Percentiles rank a stretch among this genome's conserved stretches.
Conservation (phyloP, 257 asterid species). For the Lantana camara region DNA sequence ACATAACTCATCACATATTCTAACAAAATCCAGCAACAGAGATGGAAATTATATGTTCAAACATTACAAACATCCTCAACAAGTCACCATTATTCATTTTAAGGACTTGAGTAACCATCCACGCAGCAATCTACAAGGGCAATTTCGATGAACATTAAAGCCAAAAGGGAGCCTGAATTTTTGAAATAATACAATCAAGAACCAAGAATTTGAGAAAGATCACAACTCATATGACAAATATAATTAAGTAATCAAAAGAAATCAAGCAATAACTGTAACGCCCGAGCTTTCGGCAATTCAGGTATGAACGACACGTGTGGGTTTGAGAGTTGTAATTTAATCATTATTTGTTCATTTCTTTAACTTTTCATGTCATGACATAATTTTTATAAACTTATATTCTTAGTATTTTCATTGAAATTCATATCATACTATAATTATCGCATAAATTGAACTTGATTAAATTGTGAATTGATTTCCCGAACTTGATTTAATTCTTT, state of each 20-base stretch:
- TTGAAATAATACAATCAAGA: background rate
- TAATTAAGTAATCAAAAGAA: background rate
- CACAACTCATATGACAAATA: background rate
- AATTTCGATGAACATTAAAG: background rate
- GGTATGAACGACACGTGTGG: too few relatives aligned
- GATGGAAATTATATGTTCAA: background rate
- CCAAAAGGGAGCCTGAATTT: constrained; percentile 4
- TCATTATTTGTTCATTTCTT: too few relatives aligned
- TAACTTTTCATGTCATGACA: too few relatives aligned
- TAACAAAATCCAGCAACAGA: constrained; percentile 16
- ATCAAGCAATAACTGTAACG: background rate
- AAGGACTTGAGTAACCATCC: too few relatives aligned
- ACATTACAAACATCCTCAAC: constrained; percentile 16
- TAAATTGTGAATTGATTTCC: too few relatives aligned
- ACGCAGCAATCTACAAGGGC: too few relatives aligned
- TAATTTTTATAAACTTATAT: too few relatives aligned
- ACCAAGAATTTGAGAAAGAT: background rate
- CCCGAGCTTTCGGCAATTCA: background rate
- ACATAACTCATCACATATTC: background rate
- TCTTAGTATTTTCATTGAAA: too few relatives aligned
- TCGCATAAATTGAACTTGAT: too few relatives aligned
- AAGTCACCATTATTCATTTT: background rate
- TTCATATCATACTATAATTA: too few relatives aligned
- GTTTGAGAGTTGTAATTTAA: too few relatives aligned
- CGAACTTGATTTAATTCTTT: too few relatives aligned